These are phyloP conservation scores for Austroboletus niveus DNA, from an alignment of 1,284 basidiomycete species.

Conservation along the genomic window DNA sequence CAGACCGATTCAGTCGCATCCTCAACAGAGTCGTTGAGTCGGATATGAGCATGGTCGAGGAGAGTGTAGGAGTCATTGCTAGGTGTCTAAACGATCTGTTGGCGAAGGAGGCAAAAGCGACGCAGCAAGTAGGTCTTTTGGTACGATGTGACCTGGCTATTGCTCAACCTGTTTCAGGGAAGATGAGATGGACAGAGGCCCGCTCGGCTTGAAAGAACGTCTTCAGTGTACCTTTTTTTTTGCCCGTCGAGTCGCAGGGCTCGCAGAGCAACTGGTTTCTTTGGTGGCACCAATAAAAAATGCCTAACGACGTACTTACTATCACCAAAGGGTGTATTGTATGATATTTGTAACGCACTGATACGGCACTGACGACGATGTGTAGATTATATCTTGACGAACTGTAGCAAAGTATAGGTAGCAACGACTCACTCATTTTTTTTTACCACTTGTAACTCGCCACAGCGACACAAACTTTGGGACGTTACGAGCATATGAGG, in stretches of 20 bases:
- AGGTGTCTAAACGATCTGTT: conserved; percentile 69
- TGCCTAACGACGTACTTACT: conserved; percentile 7
- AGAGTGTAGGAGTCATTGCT: conserved; percentile 66
- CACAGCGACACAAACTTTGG: too few relatives aligned
- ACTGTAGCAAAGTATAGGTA: background rate
- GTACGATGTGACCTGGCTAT: background rate
- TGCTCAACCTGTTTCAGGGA: conserved; percentile 13
- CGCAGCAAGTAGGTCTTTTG: conserved; percentile 23
- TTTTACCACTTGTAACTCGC: too few relatives aligned
- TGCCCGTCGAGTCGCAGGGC: conserved; percentile 1
- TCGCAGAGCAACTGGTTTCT: conserved; percentile 7
- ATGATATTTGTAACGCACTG: conserved; percentile 16
- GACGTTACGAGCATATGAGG: too few relatives aligned
- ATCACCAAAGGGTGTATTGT: conserved; percentile 10
- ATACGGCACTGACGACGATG: conserved; percentile 3
- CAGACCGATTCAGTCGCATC: conserved; percentile 65
- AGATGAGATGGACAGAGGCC: conserved; percentile 11
- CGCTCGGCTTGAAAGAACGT: background rate
- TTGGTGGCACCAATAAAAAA: conserved; percentile 16
- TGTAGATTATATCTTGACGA: conserved; percentile 9
- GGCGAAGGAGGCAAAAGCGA: conserved; percentile 39
- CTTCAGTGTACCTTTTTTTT: background rate
- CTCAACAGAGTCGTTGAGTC: conserved; percentile 49
- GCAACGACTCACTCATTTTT: background rate
- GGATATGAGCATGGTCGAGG: conserved; percentile 59